phyloP scores from a whole-genome alignment of 371 early-diverging fungal genomes.

The Lichtheimia corymbifera region DNA sequence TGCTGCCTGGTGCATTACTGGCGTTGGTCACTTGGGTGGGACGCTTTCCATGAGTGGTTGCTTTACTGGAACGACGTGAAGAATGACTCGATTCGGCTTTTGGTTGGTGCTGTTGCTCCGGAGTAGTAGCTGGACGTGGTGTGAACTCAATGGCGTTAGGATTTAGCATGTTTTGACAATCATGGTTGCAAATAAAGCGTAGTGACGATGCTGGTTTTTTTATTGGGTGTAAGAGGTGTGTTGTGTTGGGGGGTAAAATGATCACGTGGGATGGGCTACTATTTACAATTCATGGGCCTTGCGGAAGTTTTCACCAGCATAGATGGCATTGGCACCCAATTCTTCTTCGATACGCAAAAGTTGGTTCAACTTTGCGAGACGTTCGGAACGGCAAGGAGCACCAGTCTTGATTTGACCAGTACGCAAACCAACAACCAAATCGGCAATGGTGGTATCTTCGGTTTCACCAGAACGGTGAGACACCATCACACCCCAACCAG shows the following conservation, averaged over 20 bases:
- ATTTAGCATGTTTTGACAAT: conserved; percentile 11
- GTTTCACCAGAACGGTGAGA: conserved; percentile 99
- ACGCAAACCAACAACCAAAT: conserved; percentile 96
- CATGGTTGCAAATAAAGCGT: neutral
- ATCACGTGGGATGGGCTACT: conserved; percentile 4
- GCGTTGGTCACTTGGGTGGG: neutral
- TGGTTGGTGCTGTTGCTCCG: neutral
- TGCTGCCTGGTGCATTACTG: neutral
- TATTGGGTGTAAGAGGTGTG: neutral
- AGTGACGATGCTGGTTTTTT: neutral
- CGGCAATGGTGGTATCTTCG: conserved; percentile 99
- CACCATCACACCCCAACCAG: conserved; percentile 99
- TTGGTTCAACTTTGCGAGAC: conserved; percentile 99
- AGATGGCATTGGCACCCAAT: conserved; percentile 79
- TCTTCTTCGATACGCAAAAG: conserved; percentile 94
- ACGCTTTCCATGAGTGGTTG: neutral
- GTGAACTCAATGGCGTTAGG: conserved; percentile 17
- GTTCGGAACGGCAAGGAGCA: conserved; percentile 98
- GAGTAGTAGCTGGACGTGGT: neutral
- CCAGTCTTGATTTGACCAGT: conserved; percentile 99
- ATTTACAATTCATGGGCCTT: conserved; percentile 68
- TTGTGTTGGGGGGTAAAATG: neutral
- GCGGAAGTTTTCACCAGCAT: conserved; percentile 95
- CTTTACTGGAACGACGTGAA: conserved; percentile 1
- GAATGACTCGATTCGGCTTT: neutral